A percentile compares a stretch with the other conserved stretches of the same genome.
These are phyloP conservation scores for Fragilaria radians DNA, from an alignment of 108 stramenopile genomes.

Conservation along the genomic window DNA sequence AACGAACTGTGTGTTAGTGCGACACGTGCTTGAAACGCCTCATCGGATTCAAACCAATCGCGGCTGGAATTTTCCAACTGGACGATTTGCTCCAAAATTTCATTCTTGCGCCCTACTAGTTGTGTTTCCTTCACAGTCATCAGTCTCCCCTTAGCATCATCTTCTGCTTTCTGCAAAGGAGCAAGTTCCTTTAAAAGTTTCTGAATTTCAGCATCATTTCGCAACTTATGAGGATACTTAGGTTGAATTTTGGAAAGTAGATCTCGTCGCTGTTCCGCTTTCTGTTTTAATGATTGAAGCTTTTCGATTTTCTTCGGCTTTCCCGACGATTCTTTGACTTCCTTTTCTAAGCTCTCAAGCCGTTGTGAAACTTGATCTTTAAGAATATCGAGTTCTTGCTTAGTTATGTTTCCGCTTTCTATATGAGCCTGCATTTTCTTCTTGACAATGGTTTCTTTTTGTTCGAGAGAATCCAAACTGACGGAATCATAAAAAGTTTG, in stretches of 20 bases:
- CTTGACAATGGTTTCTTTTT: slow-evolving; percentile 51
- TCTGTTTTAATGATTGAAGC: slow-evolving; percentile 24
- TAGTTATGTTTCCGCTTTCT: slow-evolving; percentile 58
- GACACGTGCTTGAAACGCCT: slow-evolving; percentile 50
- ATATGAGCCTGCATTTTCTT: slow-evolving; percentile 62
- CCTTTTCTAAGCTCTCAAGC: slow-evolving; percentile 36
- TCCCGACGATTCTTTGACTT: slow-evolving; percentile 43
- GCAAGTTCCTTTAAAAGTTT: slow-evolving; percentile 48
- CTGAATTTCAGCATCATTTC: slow-evolving; percentile 50
- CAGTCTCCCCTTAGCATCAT: slow-evolving; percentile 52
- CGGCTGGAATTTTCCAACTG: slow-evolving; percentile 50
- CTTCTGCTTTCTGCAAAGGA: slow-evolving; percentile 57
- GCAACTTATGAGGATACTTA: slow-evolving; percentile 41
- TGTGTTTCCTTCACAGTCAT: slow-evolving; percentile 68
- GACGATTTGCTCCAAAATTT: slow-evolving; percentile 60
- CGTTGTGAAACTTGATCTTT: slow-evolving; percentile 62
- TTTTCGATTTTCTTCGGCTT: slow-evolving; percentile 58
- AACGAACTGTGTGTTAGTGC: slow-evolving; percentile 31
- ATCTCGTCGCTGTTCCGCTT: slow-evolving; percentile 48
- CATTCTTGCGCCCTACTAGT: slow-evolving; percentile 59
- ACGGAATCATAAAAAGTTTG: slow-evolving; percentile 78
- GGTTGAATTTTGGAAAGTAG: slow-evolving; percentile 30
- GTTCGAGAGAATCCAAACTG: slow-evolving; percentile 42
- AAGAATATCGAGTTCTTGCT: slow-evolving; percentile 36
- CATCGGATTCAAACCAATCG: slow-evolving; percentile 83